Percentiles rank a stretch among this genome's conserved stretches.
These are phyloP conservation scores for Spathaspora girioi DNA, from an alignment of 805 yeast genomes.

Conservation along the genomic window DNA sequence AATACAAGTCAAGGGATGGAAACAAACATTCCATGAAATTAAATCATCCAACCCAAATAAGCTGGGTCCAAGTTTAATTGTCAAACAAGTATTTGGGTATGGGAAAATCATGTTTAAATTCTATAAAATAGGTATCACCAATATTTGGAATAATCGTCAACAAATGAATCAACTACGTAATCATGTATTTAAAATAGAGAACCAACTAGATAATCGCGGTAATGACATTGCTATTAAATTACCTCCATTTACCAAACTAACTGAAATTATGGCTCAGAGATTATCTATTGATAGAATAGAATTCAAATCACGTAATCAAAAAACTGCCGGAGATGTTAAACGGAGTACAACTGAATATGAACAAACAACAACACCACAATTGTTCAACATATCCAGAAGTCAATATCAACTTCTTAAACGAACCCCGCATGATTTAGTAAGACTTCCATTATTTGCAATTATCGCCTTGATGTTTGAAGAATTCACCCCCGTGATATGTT, in stretches of 20 bases:
- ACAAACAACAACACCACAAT: constrained; percentile 1
- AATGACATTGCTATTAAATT: constrained; percentile 22
- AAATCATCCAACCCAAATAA: constrained; percentile 13
- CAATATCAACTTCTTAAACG: constrained; percentile 51
- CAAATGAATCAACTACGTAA: constrained; percentile 13
- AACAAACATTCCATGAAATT: constrained; percentile 22
- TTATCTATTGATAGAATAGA: constrained; percentile 37
- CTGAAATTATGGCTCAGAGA: constrained; percentile 30
- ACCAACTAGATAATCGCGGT: constrained; percentile 21
- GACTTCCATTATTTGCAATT: constrained; percentile 51
- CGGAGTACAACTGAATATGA: neutral
- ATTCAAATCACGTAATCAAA: constrained; percentile 18
- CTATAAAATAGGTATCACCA: constrained; percentile 55
- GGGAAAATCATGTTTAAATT: constrained; percentile 46
- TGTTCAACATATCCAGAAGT: constrained; percentile 43
- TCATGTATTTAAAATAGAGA: constrained; percentile 15
- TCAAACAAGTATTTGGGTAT: constrained; percentile 40
- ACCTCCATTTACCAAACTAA: constrained; percentile 32
- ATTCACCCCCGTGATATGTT: constrained; percentile 50
- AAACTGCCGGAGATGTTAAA: neutral
- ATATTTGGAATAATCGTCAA: constrained; percentile 47
- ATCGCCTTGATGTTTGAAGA: constrained; percentile 50
- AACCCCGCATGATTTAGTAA: constrained; percentile 46
- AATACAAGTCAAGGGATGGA: constrained; percentile 20
- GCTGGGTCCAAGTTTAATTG: constrained; percentile 5